phyloP scores from a whole-genome alignment of 2,329 filamentous ascomycete species.

The Alternaria sp. region DNA sequence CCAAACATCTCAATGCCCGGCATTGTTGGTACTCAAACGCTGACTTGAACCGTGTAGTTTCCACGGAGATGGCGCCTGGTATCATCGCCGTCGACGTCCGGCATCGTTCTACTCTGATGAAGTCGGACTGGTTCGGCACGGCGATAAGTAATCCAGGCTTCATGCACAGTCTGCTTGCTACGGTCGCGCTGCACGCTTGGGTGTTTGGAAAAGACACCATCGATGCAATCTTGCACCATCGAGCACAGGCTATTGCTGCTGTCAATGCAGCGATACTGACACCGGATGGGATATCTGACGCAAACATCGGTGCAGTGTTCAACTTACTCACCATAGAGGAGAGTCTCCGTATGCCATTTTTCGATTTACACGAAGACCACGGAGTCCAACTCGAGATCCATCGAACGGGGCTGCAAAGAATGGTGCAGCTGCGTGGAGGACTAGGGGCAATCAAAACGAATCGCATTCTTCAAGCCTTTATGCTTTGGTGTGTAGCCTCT shows the following conservation, averaged over 20 bases:
- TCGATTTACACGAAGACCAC: conserved; percentile 34
- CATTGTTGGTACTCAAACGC: conserved; percentile 5
- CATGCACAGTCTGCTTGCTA: conserved; percentile 49
- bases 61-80: conserved; percentile 44
- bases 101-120: conserved; percentile 43
- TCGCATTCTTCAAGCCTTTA: conserved; percentile 49
- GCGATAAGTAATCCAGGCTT: conserved; percentile 45
- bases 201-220: conserved; percentile 40
- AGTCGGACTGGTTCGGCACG: conserved; percentile 46
- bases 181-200: conserved; percentile 43
- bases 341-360: conserved; percentile 31
- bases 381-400: conserved; percentile 43
- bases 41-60: conserved; percentile 34
- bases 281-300: conserved; percentile 43
- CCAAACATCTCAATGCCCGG: background rate
- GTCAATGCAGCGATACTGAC: conserved; percentile 42
- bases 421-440: conserved; percentile 46
- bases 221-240: conserved; percentile 41
- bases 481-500: conserved; percentile 46
- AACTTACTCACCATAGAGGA: conserved; percentile 47
- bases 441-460: conserved; percentile 42
- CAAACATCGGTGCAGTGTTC: conserved; percentile 49
- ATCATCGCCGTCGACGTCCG: conserved; percentile 48
- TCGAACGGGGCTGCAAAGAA: conserved; percentile 40
- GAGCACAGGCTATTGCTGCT: conserved; percentile 41